Conservation (phyloP, 2,329 filamentous ascomycete genomes). For the Venturia aucupariae region DNA sequence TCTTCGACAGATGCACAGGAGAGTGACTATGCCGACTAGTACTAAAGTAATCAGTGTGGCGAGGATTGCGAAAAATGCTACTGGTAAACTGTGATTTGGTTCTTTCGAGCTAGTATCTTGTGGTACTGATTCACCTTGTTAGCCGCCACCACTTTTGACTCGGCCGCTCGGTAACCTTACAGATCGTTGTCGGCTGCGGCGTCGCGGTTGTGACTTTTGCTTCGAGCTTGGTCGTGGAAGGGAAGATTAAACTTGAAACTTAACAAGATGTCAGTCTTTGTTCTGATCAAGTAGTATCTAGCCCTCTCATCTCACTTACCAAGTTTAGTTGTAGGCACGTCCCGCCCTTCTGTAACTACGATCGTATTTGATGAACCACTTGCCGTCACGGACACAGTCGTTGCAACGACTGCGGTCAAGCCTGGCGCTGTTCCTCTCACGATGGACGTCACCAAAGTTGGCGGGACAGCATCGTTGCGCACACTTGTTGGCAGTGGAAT, state of each 20-base stretch:
- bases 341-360: neutral
- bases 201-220: neutral
- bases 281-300: neutral
- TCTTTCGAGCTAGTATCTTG: too few relatives aligned
- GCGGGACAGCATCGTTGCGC: too few relatives aligned
- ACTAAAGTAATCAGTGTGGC: too few relatives aligned
- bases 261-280: neutral
- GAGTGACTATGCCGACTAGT: neutral
- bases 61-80: too few relatives aligned
- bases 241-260: neutral
- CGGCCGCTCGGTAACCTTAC: too few relatives aligned
- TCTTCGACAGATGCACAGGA: neutral
- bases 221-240: neutral
- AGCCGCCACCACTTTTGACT: too few relatives aligned
- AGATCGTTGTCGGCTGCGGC: neutral
- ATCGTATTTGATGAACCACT: neutral
- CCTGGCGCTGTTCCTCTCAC: too few relatives aligned
- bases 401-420: neutral
- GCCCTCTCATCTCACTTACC: neutral
- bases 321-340: neutral
- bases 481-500: too few relatives aligned
- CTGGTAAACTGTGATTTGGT: too few relatives aligned
- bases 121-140: too few relatives aligned
- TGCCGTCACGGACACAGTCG: neutral
- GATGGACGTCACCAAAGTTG: too few relatives aligned